Evolutionary conservation across 768 basidiomycete species (phyloP), one percentile per base, ranked within the genome.

Genomic region (Calvatia gigantea): DNA sequence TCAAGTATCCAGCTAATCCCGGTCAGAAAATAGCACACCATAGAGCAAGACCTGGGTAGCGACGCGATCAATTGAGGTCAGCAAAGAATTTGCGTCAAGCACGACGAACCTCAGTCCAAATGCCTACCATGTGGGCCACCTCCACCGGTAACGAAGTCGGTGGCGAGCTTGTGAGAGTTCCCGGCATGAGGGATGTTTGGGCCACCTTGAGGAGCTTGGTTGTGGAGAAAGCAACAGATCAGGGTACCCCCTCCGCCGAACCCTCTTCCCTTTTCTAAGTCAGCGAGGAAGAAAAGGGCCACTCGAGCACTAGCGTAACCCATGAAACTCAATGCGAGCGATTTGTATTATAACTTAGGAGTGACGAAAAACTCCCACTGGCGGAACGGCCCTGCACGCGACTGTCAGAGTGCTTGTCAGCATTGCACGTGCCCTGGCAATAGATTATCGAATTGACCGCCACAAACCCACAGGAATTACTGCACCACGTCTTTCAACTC

Each of bases 81-180:
- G n/a, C n/a, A n/a, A 6, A 4, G 41, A 12, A 19, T 14, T 6
- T 45, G 15, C 12, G 28, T 25, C 19, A 41, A 23, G 25, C 29
- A 48, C 29, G 23, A 23, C 3, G 23, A 21, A 61, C 62, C 60
- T 63, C 62, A 33, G 61, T 58, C 62, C 57, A 61, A 6, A 59
- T 51, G 8, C 60, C 57, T 23, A 61, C 56, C 21, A 54, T 44
- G 33, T 37, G 54, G 2, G 61, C 61, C 14, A 58, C 39, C 28
- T 53, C 49, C 27, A 44, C 44, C 25, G 52, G 29, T 27, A 60
- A 54, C 17, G 51, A 25, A 39, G 17, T 28, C 6, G n/a, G n/a
- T n/a, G 41, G 41, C 35, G 54, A 19, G 25, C 37, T 45, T 38
- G 39, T 11, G 44, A 46, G 29, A 15, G 27, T 14, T 37, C 35